These are phyloP conservation scores for Pyracantha coccinea DNA, from an alignment of 331 rosid genomes.

Conservation along the genomic window DNA sequence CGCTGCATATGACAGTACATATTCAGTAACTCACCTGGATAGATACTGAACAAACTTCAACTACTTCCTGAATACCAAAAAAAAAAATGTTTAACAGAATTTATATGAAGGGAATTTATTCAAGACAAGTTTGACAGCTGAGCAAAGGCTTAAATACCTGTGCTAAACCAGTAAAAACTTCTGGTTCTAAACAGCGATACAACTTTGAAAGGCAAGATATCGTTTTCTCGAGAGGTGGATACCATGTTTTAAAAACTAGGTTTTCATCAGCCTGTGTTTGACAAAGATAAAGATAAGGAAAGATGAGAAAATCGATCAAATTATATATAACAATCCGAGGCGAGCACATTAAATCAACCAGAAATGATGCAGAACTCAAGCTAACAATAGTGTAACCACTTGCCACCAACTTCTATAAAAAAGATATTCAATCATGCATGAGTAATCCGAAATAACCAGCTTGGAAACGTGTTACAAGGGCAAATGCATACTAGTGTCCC, in stretches of 20 bases:
- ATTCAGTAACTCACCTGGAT: slow-evolving; percentile 61
- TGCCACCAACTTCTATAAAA: not conserved
- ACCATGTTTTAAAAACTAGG: slow-evolving; percentile 73
- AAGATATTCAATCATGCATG: not conserved
- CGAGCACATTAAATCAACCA: not conserved
- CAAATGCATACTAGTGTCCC: not conserved
- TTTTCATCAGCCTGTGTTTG: slow-evolving; percentile 61
- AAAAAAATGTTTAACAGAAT: slow-evolving; percentile 1
- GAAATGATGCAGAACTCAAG: not conserved
- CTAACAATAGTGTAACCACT: not conserved
- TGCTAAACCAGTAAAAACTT: slow-evolving; percentile 93
- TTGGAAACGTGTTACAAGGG: not conserved
- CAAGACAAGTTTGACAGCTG: not conserved
- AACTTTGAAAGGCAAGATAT: slow-evolving; percentile 91
- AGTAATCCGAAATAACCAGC: not conserved
- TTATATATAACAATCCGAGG: not conserved
- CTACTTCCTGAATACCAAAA: slow-evolving; percentile 68
- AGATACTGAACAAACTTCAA: slow-evolving; percentile 85
- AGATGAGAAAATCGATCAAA: not conserved
- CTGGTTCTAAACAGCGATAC: slow-evolving; percentile 86
- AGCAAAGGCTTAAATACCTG: slow-evolving; percentile 54
- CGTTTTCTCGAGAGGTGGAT: slow-evolving; percentile 93
- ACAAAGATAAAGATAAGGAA: slow-evolving; percentile 2
- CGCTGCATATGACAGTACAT: not conserved
- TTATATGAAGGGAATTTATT: not conserved